These are phyloP conservation scores for Oryza nivara DNA, from an alignment of 176 grass and related monocot species.

Conservation along the genomic window DNA sequence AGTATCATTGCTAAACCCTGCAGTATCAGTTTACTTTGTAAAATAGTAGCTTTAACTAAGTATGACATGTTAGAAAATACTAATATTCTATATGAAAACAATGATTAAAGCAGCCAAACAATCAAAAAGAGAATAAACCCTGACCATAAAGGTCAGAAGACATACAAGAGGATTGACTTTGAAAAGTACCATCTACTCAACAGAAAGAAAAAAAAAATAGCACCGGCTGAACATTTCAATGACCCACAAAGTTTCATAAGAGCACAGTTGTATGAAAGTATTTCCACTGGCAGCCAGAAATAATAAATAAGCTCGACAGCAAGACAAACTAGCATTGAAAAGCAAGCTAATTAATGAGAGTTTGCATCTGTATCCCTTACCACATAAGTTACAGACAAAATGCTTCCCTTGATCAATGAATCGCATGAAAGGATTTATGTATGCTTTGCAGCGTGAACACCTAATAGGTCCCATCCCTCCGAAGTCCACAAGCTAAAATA, in stretches of 20 bases:
- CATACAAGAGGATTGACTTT: neutral
- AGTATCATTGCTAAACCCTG: conserved; percentile 81
- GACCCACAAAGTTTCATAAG: neutral
- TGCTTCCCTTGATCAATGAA: conserved; percentile 78
- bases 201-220: neutral
- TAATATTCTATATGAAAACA: neutral
- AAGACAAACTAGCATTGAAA: conserved; percentile 15
- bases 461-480: conserved; percentile 84
- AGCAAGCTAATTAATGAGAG: conserved; percentile 22
- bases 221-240: neutral
- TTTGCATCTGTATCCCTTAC: conserved; percentile 42
- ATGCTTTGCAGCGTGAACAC: conserved; percentile 88
- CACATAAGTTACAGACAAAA: conserved; percentile 86
- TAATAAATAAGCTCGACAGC: neutral
- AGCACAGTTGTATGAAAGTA: neutral
- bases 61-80: neutral
- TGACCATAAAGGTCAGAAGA: neutral
- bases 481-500: conserved; percentile 79
- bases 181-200: conserved; percentile 2
- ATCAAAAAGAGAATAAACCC: neutral
- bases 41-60: neutral
- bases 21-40: neutral
- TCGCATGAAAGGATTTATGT: conserved; percentile 93
- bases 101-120: neutral
- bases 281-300: neutral